A percentile compares a stretch with the other conserved stretches of the same genome.
phyloP scores from a whole-genome alignment of 2,329 filamentous ascomycete species.

The Neodidymelliopsis sp. region DNA sequence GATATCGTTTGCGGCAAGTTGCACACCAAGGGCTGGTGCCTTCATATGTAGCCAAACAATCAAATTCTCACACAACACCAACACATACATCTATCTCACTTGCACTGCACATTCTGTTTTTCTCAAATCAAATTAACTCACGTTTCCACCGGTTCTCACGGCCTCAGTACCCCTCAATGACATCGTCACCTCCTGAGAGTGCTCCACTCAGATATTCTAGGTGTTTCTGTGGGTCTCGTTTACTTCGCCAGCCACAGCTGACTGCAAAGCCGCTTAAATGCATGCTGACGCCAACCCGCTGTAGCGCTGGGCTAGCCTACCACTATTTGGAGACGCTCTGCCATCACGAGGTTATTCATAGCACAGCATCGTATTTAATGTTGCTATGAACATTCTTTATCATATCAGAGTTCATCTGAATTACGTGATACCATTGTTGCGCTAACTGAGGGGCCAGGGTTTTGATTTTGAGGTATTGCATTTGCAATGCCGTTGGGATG shows the following conservation, averaged over 20 bases:
- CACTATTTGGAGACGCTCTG: conserved; percentile 1
- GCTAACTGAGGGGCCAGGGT: no score
- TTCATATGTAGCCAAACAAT: conserved; percentile 39
- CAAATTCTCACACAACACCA: conserved; percentile 19
- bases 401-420: no score
- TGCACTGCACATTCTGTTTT: conserved; percentile 12
- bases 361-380: not conserved
- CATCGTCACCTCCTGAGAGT: no score
- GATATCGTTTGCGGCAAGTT: conserved; percentile 37
- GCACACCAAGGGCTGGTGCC: conserved; percentile 47
- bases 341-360: conserved; percentile 1
- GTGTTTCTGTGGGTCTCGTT: conserved; percentile 16
- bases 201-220: conserved; percentile 7
- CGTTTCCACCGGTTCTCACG: conserved; percentile 1
- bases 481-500: no score
- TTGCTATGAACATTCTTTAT: no score
- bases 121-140: not conserved
- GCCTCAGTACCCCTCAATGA: conserved; percentile 11
- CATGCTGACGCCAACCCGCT: conserved; percentile 25
- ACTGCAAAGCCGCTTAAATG: conserved; percentile 17
- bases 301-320: conserved; percentile 12
- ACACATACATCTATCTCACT: not conserved
- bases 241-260: conserved; percentile 13
- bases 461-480: not conserved
- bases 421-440: no score